A percentile compares a stretch with the other conserved stretches of the same genome.
These are phyloP conservation scores for Colletotrichum sp. DNA, from an alignment of 2,329 filamentous ascomycete species.

Conservation along the genomic window DNA sequence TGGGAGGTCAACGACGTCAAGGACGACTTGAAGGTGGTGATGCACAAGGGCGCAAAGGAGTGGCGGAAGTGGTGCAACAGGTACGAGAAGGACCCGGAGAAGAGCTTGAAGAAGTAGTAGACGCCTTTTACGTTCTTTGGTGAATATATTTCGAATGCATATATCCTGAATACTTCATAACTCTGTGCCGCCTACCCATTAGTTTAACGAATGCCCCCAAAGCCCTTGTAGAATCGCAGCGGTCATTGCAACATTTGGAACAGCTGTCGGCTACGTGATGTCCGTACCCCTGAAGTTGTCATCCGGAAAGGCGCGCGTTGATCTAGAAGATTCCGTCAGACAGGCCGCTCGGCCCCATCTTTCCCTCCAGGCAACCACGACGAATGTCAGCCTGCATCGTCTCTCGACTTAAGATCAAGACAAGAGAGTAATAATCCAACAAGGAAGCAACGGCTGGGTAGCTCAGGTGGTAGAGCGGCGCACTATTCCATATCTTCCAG, in stretches of 20 bases:
- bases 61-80: conserved; percentile 15
- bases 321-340: neutral
- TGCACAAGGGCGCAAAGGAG: conserved; percentile 17
- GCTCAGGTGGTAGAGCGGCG: neutral
- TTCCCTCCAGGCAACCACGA: neutral
- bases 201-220: too few relatives aligned
- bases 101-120: conserved; percentile 9
- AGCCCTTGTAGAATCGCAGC: too few relatives aligned
- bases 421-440: neutral
- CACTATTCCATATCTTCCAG: neutral
- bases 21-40: conserved; percentile 9
- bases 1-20: conserved; percentile 17
- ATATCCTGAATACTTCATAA: neutral
- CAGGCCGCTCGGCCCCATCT: neutral
- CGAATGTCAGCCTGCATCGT: neutral
- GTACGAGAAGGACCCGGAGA: conserved; percentile 17
- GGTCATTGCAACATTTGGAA: neutral
- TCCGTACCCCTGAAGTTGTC: neutral
- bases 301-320: neutral
- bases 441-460: neutral
- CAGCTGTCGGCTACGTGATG: neutral
- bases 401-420: neutral
- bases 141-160: neutral
- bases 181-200: too few relatives aligned
- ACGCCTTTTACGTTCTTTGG: neutral